These are phyloP conservation scores for Juglanconis juglandina DNA, from an alignment of 2,329 filamentous ascomycete species.

Conservation along the genomic window DNA sequence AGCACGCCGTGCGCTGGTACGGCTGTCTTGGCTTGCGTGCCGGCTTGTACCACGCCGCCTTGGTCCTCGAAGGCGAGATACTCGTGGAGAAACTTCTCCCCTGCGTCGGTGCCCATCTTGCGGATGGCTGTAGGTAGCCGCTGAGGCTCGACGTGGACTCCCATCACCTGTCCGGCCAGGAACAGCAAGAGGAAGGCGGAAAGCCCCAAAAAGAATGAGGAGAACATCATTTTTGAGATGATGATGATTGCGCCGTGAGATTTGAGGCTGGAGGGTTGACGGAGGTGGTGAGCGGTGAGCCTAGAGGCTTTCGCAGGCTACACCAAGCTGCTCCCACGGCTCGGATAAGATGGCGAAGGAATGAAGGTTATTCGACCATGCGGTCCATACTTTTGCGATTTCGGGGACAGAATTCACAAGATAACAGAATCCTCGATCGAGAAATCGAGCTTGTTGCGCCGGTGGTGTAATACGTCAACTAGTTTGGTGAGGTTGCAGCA, in stretches of 20 bases:
- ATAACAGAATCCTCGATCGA: neutral
- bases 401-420: neutral
- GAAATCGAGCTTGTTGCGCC: neutral
- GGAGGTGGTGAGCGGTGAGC: too few species aligned
- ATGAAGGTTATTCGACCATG: neutral
- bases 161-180: slow-evolving; percentile 35
- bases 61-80: slow-evolving; percentile 53
- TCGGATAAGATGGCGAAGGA: too few species aligned
- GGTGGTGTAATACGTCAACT: neutral
- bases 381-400: neutral
- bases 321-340: neutral
- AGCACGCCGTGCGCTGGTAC: slow-evolving; percentile 12
- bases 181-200: slow-evolving; percentile 45
- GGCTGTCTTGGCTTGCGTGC: slow-evolving; percentile 14
- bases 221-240: slow-evolving; percentile 34
- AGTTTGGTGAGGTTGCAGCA: neutral
- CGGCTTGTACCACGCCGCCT: slow-evolving; percentile 21
- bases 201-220: slow-evolving; percentile 34
- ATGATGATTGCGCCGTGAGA: too few species aligned
- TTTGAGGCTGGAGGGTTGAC: neutral
- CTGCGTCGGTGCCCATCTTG: slow-evolving; percentile 68
- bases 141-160: slow-evolving; percentile 27
- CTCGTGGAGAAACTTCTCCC: slow-evolving; percentile 70
- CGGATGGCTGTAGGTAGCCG: slow-evolving; percentile 58
- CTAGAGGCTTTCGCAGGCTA: neutral